Conservation (phyloP, 2,329 filamentous ascomycete genomes). For the Fusarium torreyae region DNA sequence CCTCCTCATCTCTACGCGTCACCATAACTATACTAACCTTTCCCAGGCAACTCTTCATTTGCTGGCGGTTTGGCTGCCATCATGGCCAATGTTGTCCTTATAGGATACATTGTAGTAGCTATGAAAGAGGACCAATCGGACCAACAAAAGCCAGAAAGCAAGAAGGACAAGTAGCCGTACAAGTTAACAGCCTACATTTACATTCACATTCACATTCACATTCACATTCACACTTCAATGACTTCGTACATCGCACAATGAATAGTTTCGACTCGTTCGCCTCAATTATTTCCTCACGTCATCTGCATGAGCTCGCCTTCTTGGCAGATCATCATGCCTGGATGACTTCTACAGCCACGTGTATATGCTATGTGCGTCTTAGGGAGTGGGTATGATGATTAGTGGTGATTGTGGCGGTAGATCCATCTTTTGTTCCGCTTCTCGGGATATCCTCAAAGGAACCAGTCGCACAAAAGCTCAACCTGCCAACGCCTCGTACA, state of each 20-base stretch:
- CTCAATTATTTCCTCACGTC: slow-evolving; percentile 41
- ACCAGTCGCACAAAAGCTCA: slow-evolving; percentile 37
- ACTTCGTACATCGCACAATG: background rate
- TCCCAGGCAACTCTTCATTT: slow-evolving; percentile 86
- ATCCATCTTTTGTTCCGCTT: slow-evolving; percentile 40
- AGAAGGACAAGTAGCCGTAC: slow-evolving; percentile 63
- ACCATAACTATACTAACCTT: slow-evolving; percentile 28
- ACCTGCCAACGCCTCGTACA: slow-evolving; percentile 50
- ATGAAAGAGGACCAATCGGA: slow-evolving; percentile 82
- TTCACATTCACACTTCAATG: slow-evolving; percentile 7
- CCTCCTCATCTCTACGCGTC: slow-evolving; percentile 6
- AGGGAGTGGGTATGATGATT: slow-evolving; percentile 48
- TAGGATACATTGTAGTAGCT: slow-evolving; percentile 92
- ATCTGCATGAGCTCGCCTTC: slow-evolving; percentile 28
- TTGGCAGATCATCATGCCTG: slow-evolving; percentile 27
- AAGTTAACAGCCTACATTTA: background rate
- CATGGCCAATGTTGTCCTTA: slow-evolving; percentile 90
- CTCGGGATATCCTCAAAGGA: slow-evolving; percentile 30
- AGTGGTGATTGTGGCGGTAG: slow-evolving; percentile 45
- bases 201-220: too few relatives aligned
- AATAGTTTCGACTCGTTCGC: slow-evolving; percentile 17
- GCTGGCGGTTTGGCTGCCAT: slow-evolving; percentile 89
- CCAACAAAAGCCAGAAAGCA: slow-evolving; percentile 61
- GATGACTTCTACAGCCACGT: slow-evolving; percentile 46
- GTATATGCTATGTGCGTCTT: slow-evolving; percentile 49